phyloP scores from a whole-genome alignment of 257 asterid species.

The Cordia subcordata region DNA sequence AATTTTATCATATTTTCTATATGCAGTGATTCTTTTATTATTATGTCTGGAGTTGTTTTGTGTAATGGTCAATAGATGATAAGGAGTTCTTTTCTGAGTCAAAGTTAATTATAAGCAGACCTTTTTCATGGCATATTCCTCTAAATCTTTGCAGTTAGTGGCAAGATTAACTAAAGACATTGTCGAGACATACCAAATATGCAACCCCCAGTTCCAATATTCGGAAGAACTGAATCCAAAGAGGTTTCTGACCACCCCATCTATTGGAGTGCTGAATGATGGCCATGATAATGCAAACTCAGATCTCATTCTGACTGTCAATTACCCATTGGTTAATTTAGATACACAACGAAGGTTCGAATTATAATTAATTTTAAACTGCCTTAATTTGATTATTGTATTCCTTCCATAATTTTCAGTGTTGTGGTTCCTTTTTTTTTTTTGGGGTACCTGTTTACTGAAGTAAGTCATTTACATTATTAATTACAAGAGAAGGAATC shows the following conservation, averaged over 20 bases:
- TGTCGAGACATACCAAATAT: constrained; percentile 67
- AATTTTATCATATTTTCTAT: too few species aligned
- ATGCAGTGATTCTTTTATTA: background rate
- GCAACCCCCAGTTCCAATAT: constrained; percentile 82
- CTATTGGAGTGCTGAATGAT: constrained; percentile 76
- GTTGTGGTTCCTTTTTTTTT: background rate
- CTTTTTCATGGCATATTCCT: background rate
- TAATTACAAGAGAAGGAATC: too few species aligned
- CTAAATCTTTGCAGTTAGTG: constrained; percentile 63
- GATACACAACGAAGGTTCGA: constrained; percentile 70
- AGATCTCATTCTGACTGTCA: constrained; percentile 81
- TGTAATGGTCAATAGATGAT: background rate
- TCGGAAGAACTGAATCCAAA: constrained; percentile 78
- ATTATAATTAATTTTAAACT: background rate
- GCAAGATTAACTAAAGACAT: constrained; percentile 89
- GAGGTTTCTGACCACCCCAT: constrained; percentile 95
- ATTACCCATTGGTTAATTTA: constrained; percentile 60
- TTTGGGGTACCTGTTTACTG: background rate
- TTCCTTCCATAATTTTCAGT: background rate
- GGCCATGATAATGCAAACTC: constrained; percentile 90
- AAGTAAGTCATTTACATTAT: background rate
- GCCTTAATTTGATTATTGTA: background rate
- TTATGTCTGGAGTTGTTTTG: background rate
- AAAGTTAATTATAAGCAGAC: background rate
- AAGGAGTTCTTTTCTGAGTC: background rate